phyloP scores from a whole-genome alignment of 202 grass and related monocot species.

The Bolboschoenoplectus hybrid region DNA sequence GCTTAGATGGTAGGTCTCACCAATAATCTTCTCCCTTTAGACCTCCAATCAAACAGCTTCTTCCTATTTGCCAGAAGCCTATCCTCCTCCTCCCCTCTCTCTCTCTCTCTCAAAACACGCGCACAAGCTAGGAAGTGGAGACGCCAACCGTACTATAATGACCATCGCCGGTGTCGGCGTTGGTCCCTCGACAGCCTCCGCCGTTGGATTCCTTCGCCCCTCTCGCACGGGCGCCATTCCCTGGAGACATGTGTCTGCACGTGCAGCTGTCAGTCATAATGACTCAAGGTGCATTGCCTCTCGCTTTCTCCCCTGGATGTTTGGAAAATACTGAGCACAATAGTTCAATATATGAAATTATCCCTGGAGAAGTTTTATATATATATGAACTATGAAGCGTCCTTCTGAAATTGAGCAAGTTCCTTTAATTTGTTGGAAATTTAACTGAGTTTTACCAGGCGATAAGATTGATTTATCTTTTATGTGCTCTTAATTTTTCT shows the following conservation, averaged over 20 bases:
- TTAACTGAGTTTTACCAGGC: neutral
- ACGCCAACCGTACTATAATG: neutral
- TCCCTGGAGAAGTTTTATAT: conserved; percentile 10
- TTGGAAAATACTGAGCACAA: neutral
- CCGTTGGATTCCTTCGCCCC: neutral
- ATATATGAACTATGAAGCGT: neutral
- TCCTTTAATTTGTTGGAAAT: neutral
- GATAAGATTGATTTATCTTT: neutral
- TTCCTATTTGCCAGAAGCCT: neutral
- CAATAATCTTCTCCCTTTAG: neutral
- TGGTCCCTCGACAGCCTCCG: neutral
- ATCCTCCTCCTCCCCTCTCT: conserved; percentile 1
- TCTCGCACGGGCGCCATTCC: neutral
- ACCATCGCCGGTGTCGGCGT: neutral
- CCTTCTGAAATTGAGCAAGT: neutral
- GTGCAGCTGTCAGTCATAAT: neutral
- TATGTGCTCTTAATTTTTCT: neutral
- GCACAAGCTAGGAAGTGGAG: neutral
- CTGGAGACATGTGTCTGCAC: neutral
- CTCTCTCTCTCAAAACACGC: neutral
- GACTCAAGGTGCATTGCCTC: conserved; percentile 35
- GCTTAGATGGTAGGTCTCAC: neutral
- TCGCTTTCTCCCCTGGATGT: neutral
- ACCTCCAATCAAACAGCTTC: conserved; percentile 25
- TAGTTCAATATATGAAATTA: neutral